Percentiles rank a stretch among this genome's conserved stretches.
Evolutionary conservation across 345 rosid genomes (phyloP).

Genomic region (Eucalyptus cladocalyx): DNA sequence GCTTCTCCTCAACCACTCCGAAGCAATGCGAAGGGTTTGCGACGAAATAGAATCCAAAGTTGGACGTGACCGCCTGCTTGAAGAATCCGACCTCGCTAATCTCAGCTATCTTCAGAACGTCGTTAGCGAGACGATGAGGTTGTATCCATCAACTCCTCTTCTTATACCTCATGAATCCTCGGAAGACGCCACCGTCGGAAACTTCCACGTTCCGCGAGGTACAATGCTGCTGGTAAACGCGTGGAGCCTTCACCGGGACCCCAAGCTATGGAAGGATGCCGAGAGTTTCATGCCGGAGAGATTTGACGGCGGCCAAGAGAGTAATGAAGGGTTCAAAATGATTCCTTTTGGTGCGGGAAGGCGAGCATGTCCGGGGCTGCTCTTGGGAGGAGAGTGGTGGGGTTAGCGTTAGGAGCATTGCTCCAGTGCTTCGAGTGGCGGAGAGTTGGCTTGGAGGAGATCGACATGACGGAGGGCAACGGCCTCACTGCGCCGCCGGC

Average conservation of each 20-base stretch:
- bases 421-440: constrained; percentile 10
- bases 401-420: constrained; percentile 1
- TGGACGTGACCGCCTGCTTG: not conserved
- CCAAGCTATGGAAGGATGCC: constrained; percentile 4
- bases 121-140: constrained; percentile 9
- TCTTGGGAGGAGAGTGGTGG: not conserved
- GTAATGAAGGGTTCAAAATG: not conserved
- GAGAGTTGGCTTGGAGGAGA: not conserved
- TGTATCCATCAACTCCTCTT: not conserved
- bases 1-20: not conserved
- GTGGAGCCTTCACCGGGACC: constrained; percentile 20
- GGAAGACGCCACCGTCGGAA: constrained; percentile 1
- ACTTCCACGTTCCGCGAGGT: constrained; percentile 10
- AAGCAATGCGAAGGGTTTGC: not conserved
- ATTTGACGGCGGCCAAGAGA: not conserved
- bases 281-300: not conserved
- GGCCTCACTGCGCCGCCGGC: not conserved
- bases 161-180: constrained; percentile 7
- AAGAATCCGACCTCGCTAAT: not conserved
- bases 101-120: not conserved
- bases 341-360: constrained; percentile 12
- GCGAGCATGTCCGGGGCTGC: constrained; percentile 7
- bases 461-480: not conserved
- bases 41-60: not conserved
- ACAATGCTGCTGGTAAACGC: constrained; percentile 15